Evolutionary conservation across 345 rosid species (phyloP).

Genomic region (Gossypium anomalum): DNA sequence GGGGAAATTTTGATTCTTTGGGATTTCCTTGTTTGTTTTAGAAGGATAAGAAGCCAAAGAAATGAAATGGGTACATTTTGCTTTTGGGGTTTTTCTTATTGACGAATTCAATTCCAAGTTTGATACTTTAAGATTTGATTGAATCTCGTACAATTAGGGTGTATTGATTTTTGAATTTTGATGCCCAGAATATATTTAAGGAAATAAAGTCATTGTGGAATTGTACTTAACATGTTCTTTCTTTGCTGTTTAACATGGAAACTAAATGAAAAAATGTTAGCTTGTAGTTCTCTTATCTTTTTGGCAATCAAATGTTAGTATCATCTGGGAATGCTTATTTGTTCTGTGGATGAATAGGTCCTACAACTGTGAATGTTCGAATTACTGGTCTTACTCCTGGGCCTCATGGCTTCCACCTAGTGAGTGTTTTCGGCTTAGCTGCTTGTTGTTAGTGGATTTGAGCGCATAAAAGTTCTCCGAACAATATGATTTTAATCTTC

Average conservation of each 20-base stretch:
- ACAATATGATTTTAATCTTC: neutral
- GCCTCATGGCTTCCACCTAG: constrained; percentile 41
- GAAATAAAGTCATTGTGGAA: neutral
- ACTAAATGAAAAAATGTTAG: neutral
- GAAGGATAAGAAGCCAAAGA: neutral
- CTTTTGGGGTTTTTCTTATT: neutral
- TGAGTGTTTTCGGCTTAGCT: constrained; percentile 30
- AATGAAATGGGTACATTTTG: neutral
- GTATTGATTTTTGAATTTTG: neutral
- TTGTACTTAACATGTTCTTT: neutral
- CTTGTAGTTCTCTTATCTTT: neutral
- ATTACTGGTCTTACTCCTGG: constrained; percentile 87
- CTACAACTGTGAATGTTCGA: constrained; percentile 84
- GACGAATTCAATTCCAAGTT: neutral
- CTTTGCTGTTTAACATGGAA: constrained; percentile 2
- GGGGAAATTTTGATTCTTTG: neutral
- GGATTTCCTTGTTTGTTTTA: neutral
- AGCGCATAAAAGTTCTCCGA: neutral
- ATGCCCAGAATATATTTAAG: neutral
- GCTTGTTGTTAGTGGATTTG: constrained; percentile 8
- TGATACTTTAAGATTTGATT: neutral
- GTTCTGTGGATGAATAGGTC: constrained; percentile 43
- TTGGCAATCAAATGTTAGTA: neutral
- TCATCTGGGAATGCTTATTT: constrained; percentile 13
- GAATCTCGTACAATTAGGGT: neutral